A percentile compares a stretch with the other conserved stretches of the same genome.
phyloP scores from a whole-genome alignment of 257 asterid genomes.

The Primulina tabacum region DNA sequence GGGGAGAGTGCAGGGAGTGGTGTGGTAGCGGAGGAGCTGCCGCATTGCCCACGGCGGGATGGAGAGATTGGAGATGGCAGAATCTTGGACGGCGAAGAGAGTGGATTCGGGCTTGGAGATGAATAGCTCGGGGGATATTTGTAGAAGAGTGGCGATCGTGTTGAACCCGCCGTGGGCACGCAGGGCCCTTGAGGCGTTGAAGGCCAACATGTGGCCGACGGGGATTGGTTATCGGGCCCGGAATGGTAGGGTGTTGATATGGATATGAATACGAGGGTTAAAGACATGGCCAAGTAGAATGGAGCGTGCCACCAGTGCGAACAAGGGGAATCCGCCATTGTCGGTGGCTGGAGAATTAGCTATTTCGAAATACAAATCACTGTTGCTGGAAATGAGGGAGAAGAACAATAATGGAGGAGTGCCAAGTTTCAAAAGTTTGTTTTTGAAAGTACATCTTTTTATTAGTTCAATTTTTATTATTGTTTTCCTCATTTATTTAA shows the following conservation, averaged over 20 bases:
- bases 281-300: slow-evolving; percentile 44
- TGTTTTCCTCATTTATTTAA: no score
- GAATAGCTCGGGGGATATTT: slow-evolving; percentile 72
- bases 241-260: slow-evolving; percentile 33
- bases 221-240: slow-evolving; percentile 15
- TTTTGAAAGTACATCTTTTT: no score
- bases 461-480: no score
- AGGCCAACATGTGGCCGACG: slow-evolving; percentile 32
- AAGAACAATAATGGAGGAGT: neutral
- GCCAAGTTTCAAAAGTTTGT: neutral
- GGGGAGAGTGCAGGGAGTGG: slow-evolving; percentile 46
- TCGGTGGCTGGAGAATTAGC: neutral
- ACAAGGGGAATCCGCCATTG: slow-evolving; percentile 59
- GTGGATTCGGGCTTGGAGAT: slow-evolving; percentile 51
- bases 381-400: neutral
- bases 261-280: slow-evolving; percentile 51
- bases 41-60: slow-evolving; percentile 52
- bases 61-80: slow-evolving; percentile 58
- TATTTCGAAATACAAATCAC: neutral
- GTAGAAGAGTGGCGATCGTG: slow-evolving; percentile 67
- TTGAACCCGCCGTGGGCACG: slow-evolving; percentile 66
- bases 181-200: slow-evolving; percentile 61
- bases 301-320: slow-evolving; percentile 71
- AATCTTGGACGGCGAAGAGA: slow-evolving; percentile 66
- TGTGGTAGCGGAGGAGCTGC: slow-evolving; percentile 62